phyloP scores from a whole-genome alignment of 129 eudicot species.

The Tagetes patula region DNA sequence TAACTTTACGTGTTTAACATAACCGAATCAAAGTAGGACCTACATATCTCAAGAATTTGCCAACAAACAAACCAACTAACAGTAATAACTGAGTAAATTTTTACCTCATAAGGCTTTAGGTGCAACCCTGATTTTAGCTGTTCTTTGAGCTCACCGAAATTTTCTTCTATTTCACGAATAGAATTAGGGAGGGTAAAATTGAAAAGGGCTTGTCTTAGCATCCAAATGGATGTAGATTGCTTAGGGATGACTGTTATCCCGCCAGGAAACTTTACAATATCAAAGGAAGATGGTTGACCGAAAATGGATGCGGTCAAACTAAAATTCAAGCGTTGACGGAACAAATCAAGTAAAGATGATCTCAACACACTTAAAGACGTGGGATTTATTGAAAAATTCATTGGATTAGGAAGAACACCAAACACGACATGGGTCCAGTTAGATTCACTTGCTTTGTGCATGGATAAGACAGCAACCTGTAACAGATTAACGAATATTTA shows the following conservation, averaged over 20 bases:
- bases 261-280: slow-evolving; percentile 66
- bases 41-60: background rate
- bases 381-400: slow-evolving; percentile 40
- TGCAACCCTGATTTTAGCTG: slow-evolving; percentile 65
- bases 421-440: slow-evolving; percentile 71
- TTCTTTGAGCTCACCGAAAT: slow-evolving; percentile 53
- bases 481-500: slow-evolving; percentile 6
- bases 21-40: background rate
- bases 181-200: slow-evolving; percentile 76
- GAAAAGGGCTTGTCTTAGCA: slow-evolving; percentile 51
- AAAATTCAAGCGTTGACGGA: slow-evolving; percentile 54
- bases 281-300: slow-evolving; percentile 63
- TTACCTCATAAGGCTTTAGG: slow-evolving; percentile 69
- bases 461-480: slow-evolving; percentile 79
- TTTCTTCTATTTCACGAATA: slow-evolving; percentile 53
- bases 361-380: slow-evolving; percentile 57
- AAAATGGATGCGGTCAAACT: slow-evolving; percentile 62
- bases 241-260: slow-evolving; percentile 70
- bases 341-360: slow-evolving; percentile 57
- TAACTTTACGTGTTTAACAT: background rate
- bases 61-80: slow-evolving; percentile 16
- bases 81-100: background rate
- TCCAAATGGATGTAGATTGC: slow-evolving; percentile 46
- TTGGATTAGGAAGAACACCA: slow-evolving; percentile 61
- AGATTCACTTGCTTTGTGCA: slow-evolving; percentile 55